Evolutionary conservation across 805 yeast genomes (phyloP).

Genomic region (Pichia deserticola): DNA sequence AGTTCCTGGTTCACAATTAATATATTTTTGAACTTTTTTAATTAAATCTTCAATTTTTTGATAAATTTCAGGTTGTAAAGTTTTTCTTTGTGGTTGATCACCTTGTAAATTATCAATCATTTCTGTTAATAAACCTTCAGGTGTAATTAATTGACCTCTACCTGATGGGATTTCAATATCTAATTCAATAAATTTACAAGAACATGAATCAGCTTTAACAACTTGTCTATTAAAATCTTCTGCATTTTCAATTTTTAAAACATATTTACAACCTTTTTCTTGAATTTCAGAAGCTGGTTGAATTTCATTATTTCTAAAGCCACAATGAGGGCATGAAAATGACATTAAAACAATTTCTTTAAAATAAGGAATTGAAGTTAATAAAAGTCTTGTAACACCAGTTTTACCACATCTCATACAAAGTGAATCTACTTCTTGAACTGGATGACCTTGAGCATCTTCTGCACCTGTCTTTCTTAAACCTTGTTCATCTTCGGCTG

Average conservation of each 20-base stretch:
- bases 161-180: slow-evolving; percentile 95
- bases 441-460: slow-evolving; percentile 87
- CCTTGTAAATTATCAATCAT: slow-evolving; percentile 72
- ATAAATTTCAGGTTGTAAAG: slow-evolving; percentile 64
- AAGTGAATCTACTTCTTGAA: slow-evolving; percentile 88
- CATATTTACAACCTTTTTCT: slow-evolving; percentile 75
- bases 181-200: slow-evolving; percentile 70
- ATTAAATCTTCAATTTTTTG: slow-evolving; percentile 70
- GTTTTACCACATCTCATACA: slow-evolving; percentile 92
- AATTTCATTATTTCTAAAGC: slow-evolving; percentile 81
- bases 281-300: slow-evolving; percentile 95
- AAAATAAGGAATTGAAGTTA: slow-evolving; percentile 88
- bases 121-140: slow-evolving; percentile 81
- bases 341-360: slow-evolving; percentile 90
- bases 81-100: slow-evolving; percentile 77
- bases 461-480: slow-evolving; percentile 65
- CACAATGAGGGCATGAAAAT: slow-evolving; percentile 93
- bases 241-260: slow-evolving; percentile 56
- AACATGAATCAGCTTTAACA: slow-evolving; percentile 82
- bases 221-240: slow-evolving; percentile 85
- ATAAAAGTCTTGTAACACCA: slow-evolving; percentile 75
- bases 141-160: slow-evolving; percentile 85
- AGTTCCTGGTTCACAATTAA: slow-evolving; percentile 59
- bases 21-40: slow-evolving; percentile 46
- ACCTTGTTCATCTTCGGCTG: slow-evolving; percentile 15